phyloP scores from a whole-genome alignment of 208 protist genomes.

The Acanthamoeba triangularis region DNA sequence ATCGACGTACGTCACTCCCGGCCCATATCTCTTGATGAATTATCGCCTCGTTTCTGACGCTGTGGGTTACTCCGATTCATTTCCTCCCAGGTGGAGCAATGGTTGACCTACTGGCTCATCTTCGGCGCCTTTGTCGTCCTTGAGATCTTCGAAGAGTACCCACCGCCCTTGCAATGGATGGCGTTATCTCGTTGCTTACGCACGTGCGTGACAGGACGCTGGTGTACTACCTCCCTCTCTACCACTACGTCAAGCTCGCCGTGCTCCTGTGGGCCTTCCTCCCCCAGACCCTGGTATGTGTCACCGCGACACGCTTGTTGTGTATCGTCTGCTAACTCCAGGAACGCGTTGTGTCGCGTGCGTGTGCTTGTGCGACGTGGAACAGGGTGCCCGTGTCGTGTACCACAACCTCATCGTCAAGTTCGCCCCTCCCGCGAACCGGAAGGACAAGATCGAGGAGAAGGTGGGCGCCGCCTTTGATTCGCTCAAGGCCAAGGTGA shows the following conservation, averaged over 20 bases:
- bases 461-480: conserved; percentile 58
- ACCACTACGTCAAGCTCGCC: conserved; percentile 67
- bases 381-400: not conserved
- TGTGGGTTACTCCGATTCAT: not conserved
- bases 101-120: conserved; percentile 61
- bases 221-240: conserved; percentile 29
- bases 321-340: not conserved
- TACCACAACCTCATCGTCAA: conserved; percentile 49
- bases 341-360: not conserved
- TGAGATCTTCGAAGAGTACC: conserved; percentile 36
- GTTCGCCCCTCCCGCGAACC: not conserved
- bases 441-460: conserved; percentile 35
- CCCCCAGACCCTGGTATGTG: conserved; percentile 24
- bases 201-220: not conserved
- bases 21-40: not conserved
- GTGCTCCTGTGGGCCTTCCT: conserved; percentile 35
- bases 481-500: conserved; percentile 36
- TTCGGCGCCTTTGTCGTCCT: conserved; percentile 41
- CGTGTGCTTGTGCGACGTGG: not conserved
- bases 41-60: not conserved
- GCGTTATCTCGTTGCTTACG: not conserved
- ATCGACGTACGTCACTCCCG: not conserved
- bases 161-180: too few species aligned
- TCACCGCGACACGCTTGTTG: not conserved
- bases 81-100: conserved; percentile 23